A percentile compares a stretch with the other conserved stretches of the same genome.
Evolutionary conservation across 2,329 filamentous ascomycete species (phyloP).

Genomic region (Ceratocystis destructans): DNA sequence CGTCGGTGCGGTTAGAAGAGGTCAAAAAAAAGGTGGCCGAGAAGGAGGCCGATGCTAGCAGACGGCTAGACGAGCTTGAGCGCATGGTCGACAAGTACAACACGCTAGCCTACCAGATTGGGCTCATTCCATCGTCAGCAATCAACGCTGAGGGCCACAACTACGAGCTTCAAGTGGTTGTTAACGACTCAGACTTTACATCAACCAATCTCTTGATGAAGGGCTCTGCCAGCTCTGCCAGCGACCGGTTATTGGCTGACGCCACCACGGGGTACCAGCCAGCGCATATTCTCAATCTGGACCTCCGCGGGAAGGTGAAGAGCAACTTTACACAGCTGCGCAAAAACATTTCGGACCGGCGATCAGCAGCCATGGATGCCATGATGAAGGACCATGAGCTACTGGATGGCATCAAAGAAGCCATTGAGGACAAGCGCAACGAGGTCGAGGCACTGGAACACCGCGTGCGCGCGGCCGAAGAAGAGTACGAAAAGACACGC

Average conservation of each 20-base stretch:
- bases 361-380: slow-evolving; percentile 66
- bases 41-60: slow-evolving; percentile 75
- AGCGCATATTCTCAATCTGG: slow-evolving; percentile 73
- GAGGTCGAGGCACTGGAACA: slow-evolving; percentile 90
- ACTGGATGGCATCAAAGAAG: slow-evolving; percentile 87
- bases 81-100: slow-evolving; percentile 83
- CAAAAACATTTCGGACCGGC: slow-evolving; percentile 84
- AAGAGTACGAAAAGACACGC: slow-evolving; percentile 87
- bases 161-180: slow-evolving; percentile 72
- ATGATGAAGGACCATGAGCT: slow-evolving; percentile 93
- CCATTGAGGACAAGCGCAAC: slow-evolving; percentile 85
- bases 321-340: slow-evolving; percentile 62
- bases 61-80: slow-evolving; percentile 84
- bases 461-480: slow-evolving; percentile 71
- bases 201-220: slow-evolving; percentile 32
- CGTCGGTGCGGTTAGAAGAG: slow-evolving; percentile 65
- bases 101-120: slow-evolving; percentile 83
- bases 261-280: slow-evolving; percentile 77
- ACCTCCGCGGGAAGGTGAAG: slow-evolving; percentile 72
- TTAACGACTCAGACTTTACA: slow-evolving; percentile 69
- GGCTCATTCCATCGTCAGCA: slow-evolving; percentile 71
- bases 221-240: slow-evolving; percentile 40
- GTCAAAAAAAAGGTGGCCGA: slow-evolving; percentile 69
- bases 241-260: slow-evolving; percentile 69
- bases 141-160: slow-evolving; percentile 72